Evolutionary conservation across 2,329 filamentous ascomycete species (phyloP), one percentile per base, ranked within the genome.

Genomic region (Pyrenophora tritici-repentis): DNA sequence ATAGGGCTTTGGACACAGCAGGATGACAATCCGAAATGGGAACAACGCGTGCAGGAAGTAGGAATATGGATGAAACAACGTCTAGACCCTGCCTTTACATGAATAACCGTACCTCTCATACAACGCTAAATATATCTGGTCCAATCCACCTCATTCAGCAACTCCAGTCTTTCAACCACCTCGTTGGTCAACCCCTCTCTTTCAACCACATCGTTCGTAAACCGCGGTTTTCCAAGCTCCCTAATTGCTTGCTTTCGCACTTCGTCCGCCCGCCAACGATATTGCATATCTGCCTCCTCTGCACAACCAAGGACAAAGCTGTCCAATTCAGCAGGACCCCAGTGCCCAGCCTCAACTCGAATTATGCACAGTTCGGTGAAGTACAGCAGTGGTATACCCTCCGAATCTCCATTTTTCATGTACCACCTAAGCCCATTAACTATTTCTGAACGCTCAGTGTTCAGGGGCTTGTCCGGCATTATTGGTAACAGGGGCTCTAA

Each of bases 41-140:
- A 49, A 13, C 16, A 42, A 12, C 51, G 53, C 5, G 34, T 72
- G 2, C 55, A 65, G 20, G 16, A 50, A 3, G 38, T 66, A 1
- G 70, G 69, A 7, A 12, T 13, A 3, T 73, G 68, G 68, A 63
- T 73, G 61, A 66, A 63, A 41, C 39, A 61, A 32, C 47, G 45
- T 4, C 47, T 66, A n/a, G 55, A 59, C 20, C 35, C 38, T 3
- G 41, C 18, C 16, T 53, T 49, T 16, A 26, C 34, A 4, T 50
- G 13, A 47, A 16, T 20, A 37, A 6, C 6, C 17, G 5, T 2
- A 22, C 7, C 6, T n/a, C 17, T 10, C 17, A 20, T 16, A 37
- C 35, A 13, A 16, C n/a, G 7, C 4, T 10, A 20, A 2, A 8
- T 10, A 20, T 9, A 8, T 12, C 2, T 16, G 4, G 6, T 32